These are phyloP conservation scores for Crithidia brevicula DNA, from an alignment of 208 protist species.

Conservation along the genomic window DNA sequence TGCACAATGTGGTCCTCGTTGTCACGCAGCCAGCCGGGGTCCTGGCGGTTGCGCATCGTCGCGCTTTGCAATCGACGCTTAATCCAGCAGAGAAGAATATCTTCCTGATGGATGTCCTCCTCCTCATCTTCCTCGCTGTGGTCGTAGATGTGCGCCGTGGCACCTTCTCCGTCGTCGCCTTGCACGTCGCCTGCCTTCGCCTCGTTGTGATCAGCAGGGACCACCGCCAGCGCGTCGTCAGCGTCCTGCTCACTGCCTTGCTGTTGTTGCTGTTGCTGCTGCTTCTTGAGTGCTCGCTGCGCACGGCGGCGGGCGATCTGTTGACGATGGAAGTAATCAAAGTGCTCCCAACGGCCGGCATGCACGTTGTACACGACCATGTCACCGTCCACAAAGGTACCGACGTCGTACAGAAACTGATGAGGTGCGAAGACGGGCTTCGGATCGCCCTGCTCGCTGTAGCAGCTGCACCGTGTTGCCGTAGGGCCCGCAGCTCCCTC, in stretches of 20 bases:
- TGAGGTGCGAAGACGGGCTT: constrained; percentile 24
- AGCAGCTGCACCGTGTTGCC: constrained; percentile 8
- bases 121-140: constrained; percentile 22
- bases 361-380: constrained; percentile 54
- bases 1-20: constrained; percentile 43
- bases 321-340: constrained; percentile 40
- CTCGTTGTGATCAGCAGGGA: background rate
- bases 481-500: background rate
- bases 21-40: constrained; percentile 60
- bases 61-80: constrained; percentile 46
- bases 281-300: constrained; percentile 17
- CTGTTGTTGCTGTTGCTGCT: background rate
- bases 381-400: constrained; percentile 58
- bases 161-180: background rate
- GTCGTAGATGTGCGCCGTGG: background rate
- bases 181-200: background rate
- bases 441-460: background rate
- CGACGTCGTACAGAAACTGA: constrained; percentile 41
- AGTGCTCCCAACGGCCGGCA: constrained; percentile 44
- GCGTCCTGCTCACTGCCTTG: background rate
- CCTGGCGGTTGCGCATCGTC: constrained; percentile 36
- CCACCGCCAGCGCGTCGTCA: background rate
- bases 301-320: constrained; percentile 20
- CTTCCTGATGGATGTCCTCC: constrained; percentile 43
- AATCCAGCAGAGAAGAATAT: constrained; percentile 62